Evolutionary conservation across 1,284 basidiomycete genomes (phyloP).

Genomic region (Ganoderma resinaceum): DNA sequence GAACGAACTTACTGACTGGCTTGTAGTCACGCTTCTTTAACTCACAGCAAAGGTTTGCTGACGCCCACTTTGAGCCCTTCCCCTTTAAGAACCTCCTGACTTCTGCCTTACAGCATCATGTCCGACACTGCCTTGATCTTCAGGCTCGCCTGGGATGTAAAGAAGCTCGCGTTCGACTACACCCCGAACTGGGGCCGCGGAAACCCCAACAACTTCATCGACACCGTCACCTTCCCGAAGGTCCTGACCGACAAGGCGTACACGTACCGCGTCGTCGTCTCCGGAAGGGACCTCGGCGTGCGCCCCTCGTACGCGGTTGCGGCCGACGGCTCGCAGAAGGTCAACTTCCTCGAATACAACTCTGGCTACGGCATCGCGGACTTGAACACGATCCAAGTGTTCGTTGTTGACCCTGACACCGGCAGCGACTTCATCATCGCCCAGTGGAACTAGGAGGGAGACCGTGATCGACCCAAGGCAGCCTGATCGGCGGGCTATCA

Average conservation of each 20-base stretch:
- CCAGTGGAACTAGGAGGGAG: conserved; percentile 19
- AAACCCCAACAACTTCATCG: conserved; percentile 29
- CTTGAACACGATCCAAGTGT: conserved; percentile 25
- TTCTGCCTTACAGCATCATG: not conserved
- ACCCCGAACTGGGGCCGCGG: conserved; percentile 32
- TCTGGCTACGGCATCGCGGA: conserved; percentile 25
- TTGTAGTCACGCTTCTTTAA: not conserved
- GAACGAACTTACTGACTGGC: not conserved
- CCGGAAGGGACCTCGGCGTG: conserved; percentile 30
- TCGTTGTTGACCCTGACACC: conserved; percentile 28
- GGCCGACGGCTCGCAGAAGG: conserved; percentile 31
- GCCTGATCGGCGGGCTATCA: not conserved
- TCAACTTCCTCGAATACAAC: conserved; percentile 36
- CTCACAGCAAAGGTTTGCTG: not conserved
- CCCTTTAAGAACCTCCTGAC: not conserved
- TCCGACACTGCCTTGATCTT: conserved; percentile 6
- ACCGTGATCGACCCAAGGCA: not conserved
- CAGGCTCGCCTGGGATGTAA: conserved; percentile 5
- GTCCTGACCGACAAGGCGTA: conserved; percentile 31
- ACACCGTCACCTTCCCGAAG: conserved; percentile 30
- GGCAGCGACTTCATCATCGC: conserved; percentile 25
- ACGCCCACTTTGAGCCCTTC: not conserved
- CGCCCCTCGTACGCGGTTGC: conserved; percentile 14
- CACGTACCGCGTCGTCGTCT: conserved; percentile 29
- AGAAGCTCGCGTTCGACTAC: conserved; percentile 19